phyloP scores from a whole-genome alignment of 2,329 filamentous ascomycete species.

The Orbilia ellipsospora region DNA sequence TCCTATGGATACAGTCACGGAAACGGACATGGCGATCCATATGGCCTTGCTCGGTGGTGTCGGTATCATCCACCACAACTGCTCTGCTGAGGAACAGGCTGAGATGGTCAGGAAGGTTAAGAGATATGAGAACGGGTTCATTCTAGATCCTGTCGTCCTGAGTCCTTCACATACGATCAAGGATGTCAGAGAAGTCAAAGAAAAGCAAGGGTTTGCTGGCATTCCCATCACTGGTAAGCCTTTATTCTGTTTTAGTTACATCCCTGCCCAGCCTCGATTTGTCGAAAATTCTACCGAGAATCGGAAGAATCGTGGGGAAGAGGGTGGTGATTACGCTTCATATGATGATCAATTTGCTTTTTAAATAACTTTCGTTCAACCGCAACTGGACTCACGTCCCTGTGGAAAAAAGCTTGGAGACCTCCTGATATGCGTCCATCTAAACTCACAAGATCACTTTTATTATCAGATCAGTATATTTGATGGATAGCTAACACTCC shows the following conservation, averaged over 20 bases:
- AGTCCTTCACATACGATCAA: slow-evolving; percentile 86
- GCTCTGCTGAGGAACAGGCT: slow-evolving; percentile 94
- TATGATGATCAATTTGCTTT: slow-evolving; percentile 83
- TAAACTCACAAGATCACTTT: slow-evolving; percentile 56
- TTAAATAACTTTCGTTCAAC: slow-evolving; percentile 99
- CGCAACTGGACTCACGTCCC: slow-evolving; percentile 83
- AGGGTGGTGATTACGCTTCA: slow-evolving; percentile 60
- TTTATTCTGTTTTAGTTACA: slow-evolving; percentile 19
- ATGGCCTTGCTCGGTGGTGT: slow-evolving; percentile 89
- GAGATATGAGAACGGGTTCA: slow-evolving; percentile 99
- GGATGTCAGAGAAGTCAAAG: slow-evolving; percentile 90
- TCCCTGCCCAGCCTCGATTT: slow-evolving; percentile 52
- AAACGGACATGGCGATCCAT: slow-evolving; percentile 99
- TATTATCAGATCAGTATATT: neutral
- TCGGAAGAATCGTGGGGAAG: neutral
- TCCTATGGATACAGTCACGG: slow-evolving; percentile 99
- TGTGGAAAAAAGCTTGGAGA: slow-evolving; percentile 74
- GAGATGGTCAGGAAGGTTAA: slow-evolving; percentile 99
- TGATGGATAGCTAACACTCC: slow-evolving; percentile 32
- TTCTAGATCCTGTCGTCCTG: slow-evolving; percentile 93
- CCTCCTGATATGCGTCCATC: slow-evolving; percentile 49
- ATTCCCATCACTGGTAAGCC: slow-evolving; percentile 97
- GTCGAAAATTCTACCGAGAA: neutral
- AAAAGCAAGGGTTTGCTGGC: slow-evolving; percentile 98
- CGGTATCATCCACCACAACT: slow-evolving; percentile 99